Conservation (phyloP, 2,329 filamentous ascomycete genomes). For the Claviceps pusilla region DNA sequence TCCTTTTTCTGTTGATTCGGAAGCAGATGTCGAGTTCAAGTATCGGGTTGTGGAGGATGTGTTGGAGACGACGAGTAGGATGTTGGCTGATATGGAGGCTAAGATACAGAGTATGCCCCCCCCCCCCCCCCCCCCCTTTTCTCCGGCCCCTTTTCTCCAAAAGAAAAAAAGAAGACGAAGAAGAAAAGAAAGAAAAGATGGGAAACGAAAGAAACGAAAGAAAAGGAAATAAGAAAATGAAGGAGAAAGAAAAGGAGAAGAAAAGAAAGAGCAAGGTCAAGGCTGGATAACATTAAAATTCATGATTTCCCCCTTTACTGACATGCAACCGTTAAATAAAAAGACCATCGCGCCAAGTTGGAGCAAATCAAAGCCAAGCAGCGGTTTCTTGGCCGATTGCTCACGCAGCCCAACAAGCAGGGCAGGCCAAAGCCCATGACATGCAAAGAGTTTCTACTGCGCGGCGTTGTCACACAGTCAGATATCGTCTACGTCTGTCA, state of each 20-base stretch:
- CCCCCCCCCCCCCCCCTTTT: no score
- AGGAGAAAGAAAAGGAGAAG: no score
- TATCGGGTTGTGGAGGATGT: constrained; percentile 19
- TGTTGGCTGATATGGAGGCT: constrained; percentile 20
- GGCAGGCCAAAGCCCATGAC: constrained; percentile 22
- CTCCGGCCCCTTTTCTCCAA: no score
- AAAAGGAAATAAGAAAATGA: no score
- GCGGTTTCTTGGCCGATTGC: constrained; percentile 23
- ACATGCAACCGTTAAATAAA: background rate
- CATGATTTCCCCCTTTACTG: background rate
- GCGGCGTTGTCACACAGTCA: constrained; percentile 33
- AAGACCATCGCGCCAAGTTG: constrained; percentile 17
- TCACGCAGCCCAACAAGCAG: constrained; percentile 24
- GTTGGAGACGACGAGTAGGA: constrained; percentile 17
- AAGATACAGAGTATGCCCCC: constrained; percentile 21
- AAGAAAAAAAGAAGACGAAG: constrained; percentile 3
- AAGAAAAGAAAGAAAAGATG: no score
- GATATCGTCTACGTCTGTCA: constrained; percentile 37
- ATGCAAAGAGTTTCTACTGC: constrained; percentile 33
- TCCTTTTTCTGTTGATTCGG: constrained; percentile 20
- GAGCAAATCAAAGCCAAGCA: constrained; percentile 21
- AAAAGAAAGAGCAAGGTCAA: no score
- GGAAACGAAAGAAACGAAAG: no score
- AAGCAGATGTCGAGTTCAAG: constrained; percentile 17
- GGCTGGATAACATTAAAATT: no score